Evolutionary conservation across 345 rosid genomes (phyloP), one percentile per base, ranked within the genome.

Genomic region (Pelargonium nanum): DNA sequence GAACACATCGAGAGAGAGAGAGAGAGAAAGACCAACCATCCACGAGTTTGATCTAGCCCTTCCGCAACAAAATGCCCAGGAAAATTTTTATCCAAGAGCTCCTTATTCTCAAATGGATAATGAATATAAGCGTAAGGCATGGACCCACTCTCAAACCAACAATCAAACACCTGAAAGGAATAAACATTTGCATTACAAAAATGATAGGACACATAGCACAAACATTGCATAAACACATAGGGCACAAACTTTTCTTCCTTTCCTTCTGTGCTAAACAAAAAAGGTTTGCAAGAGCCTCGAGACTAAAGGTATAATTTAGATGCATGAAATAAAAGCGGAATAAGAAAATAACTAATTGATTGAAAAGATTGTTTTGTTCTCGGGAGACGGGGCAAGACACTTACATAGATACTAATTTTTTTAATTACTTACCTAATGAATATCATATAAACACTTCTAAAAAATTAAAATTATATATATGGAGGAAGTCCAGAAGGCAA

Each of bases 111-210:
- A 80, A 94, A 94, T 15, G 99, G 99, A 62, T 90, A 94, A 72
- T 94, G 99, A 62, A 94, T 87, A 78, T 88, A 89, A 64, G 99
- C 99, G 75, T 90, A 94, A 57, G 99, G 99, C 99, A 94, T 94
- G 58, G 99, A 94, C 24, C 99, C 99, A 70, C 99, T 94, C 74
- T 94, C 99, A 74, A 94, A 94, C 99, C 99, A 94, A 72, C 99
- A 94, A 83, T 94, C 99, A 64, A 90, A 90, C 56, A 94, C 99
- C 99, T 93, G 87, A 70, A 69, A 65, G 52, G 12, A 61, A 53
- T n/a, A 59, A 59, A 50, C 16, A 30, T 25, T 57, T 19, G 24
- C 24, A n/a, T 58, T n/a, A 58, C 19, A 51, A 61, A 15, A 51
- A 6, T 60, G 51, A 6, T 6, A 6, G 19, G 17, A 13, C 6